Evolutionary conservation across 2,329 filamentous ascomycete species (phyloP).

Genomic region (Chaetomiaceae sp.): DNA sequence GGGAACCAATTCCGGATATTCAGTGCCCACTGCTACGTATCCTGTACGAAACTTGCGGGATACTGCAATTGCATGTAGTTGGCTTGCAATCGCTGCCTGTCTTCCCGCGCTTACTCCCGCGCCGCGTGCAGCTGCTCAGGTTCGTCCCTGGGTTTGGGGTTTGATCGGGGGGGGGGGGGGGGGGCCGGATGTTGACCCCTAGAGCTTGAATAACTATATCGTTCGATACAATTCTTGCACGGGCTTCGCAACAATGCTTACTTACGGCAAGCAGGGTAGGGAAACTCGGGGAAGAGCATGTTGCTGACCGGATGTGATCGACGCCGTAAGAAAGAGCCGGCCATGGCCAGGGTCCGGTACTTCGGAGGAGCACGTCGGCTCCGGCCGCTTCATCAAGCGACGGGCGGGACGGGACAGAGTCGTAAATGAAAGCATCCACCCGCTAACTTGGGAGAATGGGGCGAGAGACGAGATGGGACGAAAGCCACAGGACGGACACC

Average conservation of each 20-base stretch:
- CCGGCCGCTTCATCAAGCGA: slow-evolving; percentile 2
- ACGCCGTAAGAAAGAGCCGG: background rate
- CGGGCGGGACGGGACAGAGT: slow-evolving; percentile 1
- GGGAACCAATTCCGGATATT: slow-evolving; percentile 3
- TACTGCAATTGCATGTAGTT: background rate
- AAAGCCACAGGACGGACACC: background rate
- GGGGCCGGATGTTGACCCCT: no score
- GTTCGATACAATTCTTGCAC: no score
- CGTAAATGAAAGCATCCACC: background rate
- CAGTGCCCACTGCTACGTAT: background rate
- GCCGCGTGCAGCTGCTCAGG: background rate
- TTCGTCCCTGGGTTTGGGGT: no score
- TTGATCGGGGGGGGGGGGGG: no score
- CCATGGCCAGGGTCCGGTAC: background rate
- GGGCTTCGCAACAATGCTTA: no score
- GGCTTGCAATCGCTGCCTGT: background rate
- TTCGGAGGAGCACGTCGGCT: background rate
- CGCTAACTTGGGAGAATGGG: background rate
- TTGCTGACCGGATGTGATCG: background rate
- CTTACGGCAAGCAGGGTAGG: no score
- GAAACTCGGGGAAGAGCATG: no score
- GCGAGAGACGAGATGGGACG: slow-evolving; percentile 7
- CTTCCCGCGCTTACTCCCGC: background rate
- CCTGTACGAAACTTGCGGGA: background rate
- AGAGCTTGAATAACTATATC: no score